Percentiles rank a stretch among this genome's conserved stretches.
Conservation (phyloP, 371 early-diverging fungal species). For the Rhizomucor pusillus region DNA sequence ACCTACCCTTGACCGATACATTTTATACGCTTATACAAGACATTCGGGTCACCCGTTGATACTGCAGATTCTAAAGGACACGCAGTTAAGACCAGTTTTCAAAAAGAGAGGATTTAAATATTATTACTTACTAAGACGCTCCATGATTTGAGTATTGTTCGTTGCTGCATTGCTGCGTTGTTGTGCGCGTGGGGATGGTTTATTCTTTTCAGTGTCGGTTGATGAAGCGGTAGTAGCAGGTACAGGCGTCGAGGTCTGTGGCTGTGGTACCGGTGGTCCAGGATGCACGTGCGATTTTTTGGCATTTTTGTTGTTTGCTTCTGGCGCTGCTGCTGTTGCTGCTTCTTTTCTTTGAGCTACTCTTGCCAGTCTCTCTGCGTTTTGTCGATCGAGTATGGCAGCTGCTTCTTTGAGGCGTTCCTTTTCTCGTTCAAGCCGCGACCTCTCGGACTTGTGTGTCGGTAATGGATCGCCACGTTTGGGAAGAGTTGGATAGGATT, state of each 20-base stretch:
- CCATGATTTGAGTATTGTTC: slow-evolving; percentile 92
- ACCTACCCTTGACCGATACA: slow-evolving; percentile 94
- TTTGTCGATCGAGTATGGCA: slow-evolving; percentile 4
- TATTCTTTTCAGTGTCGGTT: not conserved
- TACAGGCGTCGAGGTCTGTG: slow-evolving; percentile 6
- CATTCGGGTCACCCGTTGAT: slow-evolving; percentile 84
- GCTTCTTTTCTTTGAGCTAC: slow-evolving; percentile 1
- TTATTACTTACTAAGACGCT: slow-evolving; percentile 63
- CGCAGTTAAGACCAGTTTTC: slow-evolving; percentile 38
- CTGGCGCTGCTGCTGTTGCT: too few relatives aligned
- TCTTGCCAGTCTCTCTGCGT: not conserved
- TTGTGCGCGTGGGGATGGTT: slow-evolving; percentile 20
- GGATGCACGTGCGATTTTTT: slow-evolving; percentile 1
- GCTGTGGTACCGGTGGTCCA: not conserved
- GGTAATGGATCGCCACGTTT: slow-evolving; percentile 1
- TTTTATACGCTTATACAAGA: slow-evolving; percentile 83
- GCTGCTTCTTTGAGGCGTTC: slow-evolving; percentile 11
- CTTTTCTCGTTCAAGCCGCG: slow-evolving; percentile 11
- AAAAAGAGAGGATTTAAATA: too few relatives aligned
- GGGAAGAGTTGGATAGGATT: slow-evolving; percentile 1
- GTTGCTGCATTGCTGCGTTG: slow-evolving; percentile 80
- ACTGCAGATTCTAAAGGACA: slow-evolving; percentile 63
- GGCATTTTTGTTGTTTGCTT: not conserved
- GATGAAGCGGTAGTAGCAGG: slow-evolving; percentile 1
- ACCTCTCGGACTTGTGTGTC: not conserved